phyloP scores from a whole-genome alignment of 192 early-diverging fungal genomes.

The Rhizophagus clarus region DNA sequence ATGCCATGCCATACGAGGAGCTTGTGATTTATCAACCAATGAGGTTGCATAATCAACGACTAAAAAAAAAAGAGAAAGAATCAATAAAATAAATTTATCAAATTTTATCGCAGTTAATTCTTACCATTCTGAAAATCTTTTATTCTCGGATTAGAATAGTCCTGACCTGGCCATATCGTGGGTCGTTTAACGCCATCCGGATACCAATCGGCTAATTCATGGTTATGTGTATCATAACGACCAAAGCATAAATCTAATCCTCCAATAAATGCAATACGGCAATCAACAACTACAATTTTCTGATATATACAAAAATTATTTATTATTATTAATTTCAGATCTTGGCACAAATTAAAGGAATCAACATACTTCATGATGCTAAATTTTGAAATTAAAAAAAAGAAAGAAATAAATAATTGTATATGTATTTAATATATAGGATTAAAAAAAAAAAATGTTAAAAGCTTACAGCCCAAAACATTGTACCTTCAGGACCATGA shows the following conservation, averaged over 20 bases:
- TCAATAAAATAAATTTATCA: not conserved
- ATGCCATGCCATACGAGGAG: slow-evolving; percentile 88
- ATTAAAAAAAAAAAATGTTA: not conserved
- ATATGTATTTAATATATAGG: not conserved
- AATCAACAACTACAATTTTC: slow-evolving; percentile 82
- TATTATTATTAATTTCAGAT: not conserved
- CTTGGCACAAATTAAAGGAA: not conserved
- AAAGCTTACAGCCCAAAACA: slow-evolving; percentile 75
- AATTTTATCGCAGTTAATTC: not conserved
- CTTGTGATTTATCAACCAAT: slow-evolving; percentile 47
- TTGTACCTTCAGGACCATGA: slow-evolving; percentile 65
- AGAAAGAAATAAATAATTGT: not conserved
- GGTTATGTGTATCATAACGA: slow-evolving; percentile 77
- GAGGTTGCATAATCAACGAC: slow-evolving; percentile 30
- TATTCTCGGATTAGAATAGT: slow-evolving; percentile 85
- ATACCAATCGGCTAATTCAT: slow-evolving; percentile 73
- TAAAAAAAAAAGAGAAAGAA: not conserved
- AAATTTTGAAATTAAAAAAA: not conserved
- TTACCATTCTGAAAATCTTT: slow-evolving; percentile 66
- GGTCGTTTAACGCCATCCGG: slow-evolving; percentile 41
- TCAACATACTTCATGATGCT: slow-evolving; percentile 15
- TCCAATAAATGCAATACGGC: slow-evolving; percentile 81
- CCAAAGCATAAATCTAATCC: slow-evolving; percentile 88
- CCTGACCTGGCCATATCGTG: slow-evolving; percentile 64
- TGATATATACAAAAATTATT: slow-evolving; percentile 24